Conservation (phyloP, 2,329 filamentous ascomycete species). For the Cytospora chrysosperma region DNA sequence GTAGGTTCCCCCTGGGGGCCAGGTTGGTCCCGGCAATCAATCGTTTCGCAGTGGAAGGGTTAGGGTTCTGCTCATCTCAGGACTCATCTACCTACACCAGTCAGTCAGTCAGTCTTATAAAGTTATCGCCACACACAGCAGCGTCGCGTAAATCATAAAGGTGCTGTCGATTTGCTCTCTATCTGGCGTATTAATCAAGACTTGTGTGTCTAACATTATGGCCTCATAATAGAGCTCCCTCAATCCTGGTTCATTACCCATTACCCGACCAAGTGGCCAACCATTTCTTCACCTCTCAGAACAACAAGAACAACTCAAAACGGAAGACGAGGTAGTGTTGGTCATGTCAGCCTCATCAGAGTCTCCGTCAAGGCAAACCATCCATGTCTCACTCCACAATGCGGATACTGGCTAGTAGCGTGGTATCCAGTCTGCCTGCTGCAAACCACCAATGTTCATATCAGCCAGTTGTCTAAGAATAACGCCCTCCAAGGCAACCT, state of each 20-base stretch:
- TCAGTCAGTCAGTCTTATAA: too few species aligned
- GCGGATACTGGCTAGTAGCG: background rate
- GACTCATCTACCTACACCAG: too few species aligned
- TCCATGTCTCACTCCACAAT: background rate
- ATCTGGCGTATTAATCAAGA: background rate
- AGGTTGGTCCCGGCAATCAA: too few species aligned
- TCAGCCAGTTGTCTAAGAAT: background rate
- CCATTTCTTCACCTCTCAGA: background rate
- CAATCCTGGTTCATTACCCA: background rate
- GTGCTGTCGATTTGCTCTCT: background rate
- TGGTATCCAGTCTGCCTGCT: background rate
- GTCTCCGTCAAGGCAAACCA: background rate
- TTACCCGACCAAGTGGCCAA: background rate
- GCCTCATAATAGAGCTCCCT: too few species aligned
- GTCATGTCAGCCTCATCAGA: background rate
- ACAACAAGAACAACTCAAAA: background rate
- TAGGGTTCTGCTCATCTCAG: background rate
- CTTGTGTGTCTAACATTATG: too few species aligned
- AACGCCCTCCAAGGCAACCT: background rate
- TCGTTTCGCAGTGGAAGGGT: too few species aligned
- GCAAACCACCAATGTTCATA: background rate
- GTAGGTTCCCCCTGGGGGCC: too few species aligned
- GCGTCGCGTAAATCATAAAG: background rate
- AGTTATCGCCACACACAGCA: background rate
- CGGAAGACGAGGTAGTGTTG: background rate